These are phyloP conservation scores for Dactylonectria estremocensis DNA, from an alignment of 2,329 filamentous ascomycete genomes.

Conservation along the genomic window DNA sequence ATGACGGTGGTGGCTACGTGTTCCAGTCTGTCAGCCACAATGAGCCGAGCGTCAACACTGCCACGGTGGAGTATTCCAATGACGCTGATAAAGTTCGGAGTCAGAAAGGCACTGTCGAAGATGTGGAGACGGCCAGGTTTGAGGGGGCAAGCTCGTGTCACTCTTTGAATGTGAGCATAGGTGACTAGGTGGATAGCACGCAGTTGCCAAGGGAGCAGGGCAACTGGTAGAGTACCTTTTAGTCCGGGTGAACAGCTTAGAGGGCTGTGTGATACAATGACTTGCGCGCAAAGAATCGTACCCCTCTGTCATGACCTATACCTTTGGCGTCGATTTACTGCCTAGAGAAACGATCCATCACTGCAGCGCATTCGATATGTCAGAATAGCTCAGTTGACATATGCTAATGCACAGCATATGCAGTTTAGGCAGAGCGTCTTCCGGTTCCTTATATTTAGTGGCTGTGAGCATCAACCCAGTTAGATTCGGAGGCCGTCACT, in stretches of 20 bases:
- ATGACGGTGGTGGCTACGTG: neutral
- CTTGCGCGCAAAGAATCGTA: too few species aligned
- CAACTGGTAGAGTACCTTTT: neutral
- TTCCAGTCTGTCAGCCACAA: neutral
- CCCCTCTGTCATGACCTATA: too few species aligned
- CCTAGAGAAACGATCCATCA: too few species aligned
- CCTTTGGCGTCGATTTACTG: too few species aligned
- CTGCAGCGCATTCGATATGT: too few species aligned
- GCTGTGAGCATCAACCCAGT: too few species aligned
- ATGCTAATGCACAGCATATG: too few species aligned
- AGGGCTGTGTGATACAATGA: accelerated
- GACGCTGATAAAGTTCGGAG: neutral
- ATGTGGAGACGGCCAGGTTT: neutral
- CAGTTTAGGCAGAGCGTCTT: too few species aligned
- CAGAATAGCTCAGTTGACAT: too few species aligned
- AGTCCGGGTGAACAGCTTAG: too few species aligned
- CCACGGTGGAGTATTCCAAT: neutral
- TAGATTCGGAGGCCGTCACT: too few species aligned
- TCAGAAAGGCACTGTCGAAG: neutral
- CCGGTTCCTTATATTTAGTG: too few species aligned
- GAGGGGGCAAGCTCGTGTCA: neutral
- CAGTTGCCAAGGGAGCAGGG: neutral
- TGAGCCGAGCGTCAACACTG: neutral
- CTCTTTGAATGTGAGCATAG: neutral
- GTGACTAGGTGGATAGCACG: neutral